A percentile compares a stretch with the other conserved stretches of the same genome.
Conservation (phyloP, 129 eudicot species). For the Flaveria linearis region DNA sequence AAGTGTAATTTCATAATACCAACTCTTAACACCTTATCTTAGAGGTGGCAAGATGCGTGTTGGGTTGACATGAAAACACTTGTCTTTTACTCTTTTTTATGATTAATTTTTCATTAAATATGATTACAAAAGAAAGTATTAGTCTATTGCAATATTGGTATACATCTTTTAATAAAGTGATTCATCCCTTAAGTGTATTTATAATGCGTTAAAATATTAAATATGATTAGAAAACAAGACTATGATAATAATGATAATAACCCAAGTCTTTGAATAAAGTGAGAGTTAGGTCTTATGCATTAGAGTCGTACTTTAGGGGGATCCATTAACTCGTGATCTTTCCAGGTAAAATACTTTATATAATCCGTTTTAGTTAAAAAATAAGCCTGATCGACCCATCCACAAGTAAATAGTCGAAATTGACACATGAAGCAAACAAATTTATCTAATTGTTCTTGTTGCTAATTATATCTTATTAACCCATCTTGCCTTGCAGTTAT, state of each 20-base stretch:
- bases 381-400: neutral
- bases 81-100: neutral
- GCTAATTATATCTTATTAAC: constrained; percentile 7
- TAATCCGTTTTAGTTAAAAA: neutral
- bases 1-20: neutral
- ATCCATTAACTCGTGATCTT: neutral
- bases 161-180: neutral
- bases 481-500: constrained; percentile 54
- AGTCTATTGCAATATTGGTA: neutral
- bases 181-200: neutral
- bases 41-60: neutral
- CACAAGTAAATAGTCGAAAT: neutral
- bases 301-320: neutral
- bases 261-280: neutral
- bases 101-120: neutral
- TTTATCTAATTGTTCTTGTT: neutral
- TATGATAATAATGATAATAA: too few relatives aligned
- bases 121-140: neutral
- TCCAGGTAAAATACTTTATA: neutral
- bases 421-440: neutral
- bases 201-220: neutral
- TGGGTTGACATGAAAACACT: neutral
- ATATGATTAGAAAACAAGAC: neutral
- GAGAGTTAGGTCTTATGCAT: neutral
- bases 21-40: neutral